phyloP scores from a whole-genome alignment of 805 yeast genomes.

The Zygoascus biomembranicola region DNA sequence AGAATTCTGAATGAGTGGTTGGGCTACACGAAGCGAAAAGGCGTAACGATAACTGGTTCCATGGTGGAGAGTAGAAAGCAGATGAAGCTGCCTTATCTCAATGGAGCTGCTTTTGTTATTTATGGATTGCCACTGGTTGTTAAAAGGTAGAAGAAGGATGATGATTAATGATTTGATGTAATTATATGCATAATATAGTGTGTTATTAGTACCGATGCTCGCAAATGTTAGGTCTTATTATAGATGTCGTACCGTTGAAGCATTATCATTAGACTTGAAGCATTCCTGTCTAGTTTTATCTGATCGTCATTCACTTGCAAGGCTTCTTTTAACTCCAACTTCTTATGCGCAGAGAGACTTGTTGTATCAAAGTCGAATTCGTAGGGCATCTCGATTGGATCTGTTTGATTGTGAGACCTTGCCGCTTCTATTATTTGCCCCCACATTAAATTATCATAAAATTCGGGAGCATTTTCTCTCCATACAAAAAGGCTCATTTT shows the following conservation, averaged over 20 bases:
- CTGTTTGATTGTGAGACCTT: background rate
- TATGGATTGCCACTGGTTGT: conserved; percentile 68
- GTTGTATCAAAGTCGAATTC: background rate
- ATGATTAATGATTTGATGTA: background rate
- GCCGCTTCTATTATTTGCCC: conserved; percentile 4
- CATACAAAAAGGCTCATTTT: conserved; percentile 7
- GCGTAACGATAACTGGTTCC: conserved; percentile 43
- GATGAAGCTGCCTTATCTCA: conserved; percentile 65
- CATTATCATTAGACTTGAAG: background rate
- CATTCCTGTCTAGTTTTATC: background rate
- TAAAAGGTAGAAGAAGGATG: background rate
- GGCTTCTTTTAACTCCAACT: background rate
- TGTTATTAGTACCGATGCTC: background rate
- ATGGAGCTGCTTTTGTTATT: conserved; percentile 88
- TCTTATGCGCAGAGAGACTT: background rate
- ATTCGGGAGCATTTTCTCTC: conserved; percentile 7
- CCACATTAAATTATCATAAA: conserved; percentile 1
- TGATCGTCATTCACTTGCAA: background rate
- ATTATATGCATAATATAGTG: background rate
- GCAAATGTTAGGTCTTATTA: background rate
- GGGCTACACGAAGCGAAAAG: conserved; percentile 3
- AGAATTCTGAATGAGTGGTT: conserved; percentile 57
- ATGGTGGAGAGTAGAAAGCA: conserved; percentile 52
- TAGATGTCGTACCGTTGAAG: background rate
- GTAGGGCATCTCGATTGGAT: too few relatives aligned